phyloP scores from a whole-genome alignment of 305 asterid species.

The Caryopteris hybrid region DNA sequence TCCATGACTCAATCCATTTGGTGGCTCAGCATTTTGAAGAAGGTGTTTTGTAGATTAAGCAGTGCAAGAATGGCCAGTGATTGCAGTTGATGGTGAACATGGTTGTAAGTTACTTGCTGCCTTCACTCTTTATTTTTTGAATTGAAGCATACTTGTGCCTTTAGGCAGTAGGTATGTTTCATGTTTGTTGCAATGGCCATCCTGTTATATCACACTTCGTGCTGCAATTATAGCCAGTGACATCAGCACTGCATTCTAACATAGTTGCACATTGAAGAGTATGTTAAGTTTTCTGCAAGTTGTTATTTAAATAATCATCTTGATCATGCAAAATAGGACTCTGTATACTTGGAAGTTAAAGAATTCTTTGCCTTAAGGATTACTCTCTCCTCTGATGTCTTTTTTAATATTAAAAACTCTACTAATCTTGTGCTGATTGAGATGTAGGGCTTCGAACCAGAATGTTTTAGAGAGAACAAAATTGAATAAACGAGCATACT shows the following conservation, averaged over 20 bases:
- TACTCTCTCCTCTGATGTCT: neutral
- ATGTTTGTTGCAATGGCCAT: neutral
- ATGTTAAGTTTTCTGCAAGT: neutral
- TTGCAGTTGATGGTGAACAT: conserved; percentile 9
- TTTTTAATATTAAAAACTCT: neutral
- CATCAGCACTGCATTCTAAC: neutral
- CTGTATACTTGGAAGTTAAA: neutral
- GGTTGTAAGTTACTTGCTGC: conserved; percentile 24
- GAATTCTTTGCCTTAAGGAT: neutral
- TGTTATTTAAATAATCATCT: neutral
- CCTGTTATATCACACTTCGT: neutral
- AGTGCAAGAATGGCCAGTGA: conserved; percentile 14
- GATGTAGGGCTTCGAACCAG: neutral
- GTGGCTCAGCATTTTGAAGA: conserved; percentile 22
- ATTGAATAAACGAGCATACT: neutral
- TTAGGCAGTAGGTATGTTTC: conserved; percentile 4
- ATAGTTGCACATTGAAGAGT: neutral
- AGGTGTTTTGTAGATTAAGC: conserved; percentile 19
- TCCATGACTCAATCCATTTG: conserved; percentile 19
- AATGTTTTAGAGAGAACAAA: too few relatives aligned
- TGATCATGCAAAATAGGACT: neutral
- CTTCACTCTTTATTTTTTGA: neutral
- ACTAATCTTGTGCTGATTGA: neutral
- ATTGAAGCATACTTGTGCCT: neutral
- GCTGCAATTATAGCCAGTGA: neutral